Percentiles rank a stretch among this genome's conserved stretches.
These are phyloP conservation scores for Huntiella moniliformis DNA, from an alignment of 2,329 filamentous ascomycete species.

Conservation along the genomic window DNA sequence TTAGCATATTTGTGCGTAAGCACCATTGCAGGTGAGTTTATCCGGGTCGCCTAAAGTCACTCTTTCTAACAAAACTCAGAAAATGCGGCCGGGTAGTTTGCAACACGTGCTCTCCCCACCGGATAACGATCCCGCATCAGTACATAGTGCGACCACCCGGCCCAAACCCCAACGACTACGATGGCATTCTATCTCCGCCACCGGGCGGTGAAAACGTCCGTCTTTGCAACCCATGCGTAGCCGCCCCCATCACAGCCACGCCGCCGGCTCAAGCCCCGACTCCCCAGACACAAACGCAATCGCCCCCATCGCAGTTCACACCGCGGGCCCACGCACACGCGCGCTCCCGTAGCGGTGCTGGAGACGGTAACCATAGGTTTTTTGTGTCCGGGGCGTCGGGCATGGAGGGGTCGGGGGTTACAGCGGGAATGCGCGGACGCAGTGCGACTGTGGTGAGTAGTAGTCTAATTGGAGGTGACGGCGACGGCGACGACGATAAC, in stretches of 20 bases:
- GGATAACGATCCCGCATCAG: slow-evolving; percentile 83
- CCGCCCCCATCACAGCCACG: slow-evolving; percentile 36
- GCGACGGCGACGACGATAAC: too few relatives aligned
- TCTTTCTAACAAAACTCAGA: slow-evolving; percentile 20
- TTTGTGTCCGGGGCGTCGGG: slow-evolving; percentile 6
- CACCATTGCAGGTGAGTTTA: slow-evolving; percentile 66
- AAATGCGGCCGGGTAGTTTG: slow-evolving; percentile 93
- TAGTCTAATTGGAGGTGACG: background rate
- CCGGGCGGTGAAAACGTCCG: slow-evolving; percentile 38
- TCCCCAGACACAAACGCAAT: too few relatives aligned
- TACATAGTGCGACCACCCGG: slow-evolving; percentile 71
- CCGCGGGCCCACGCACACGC: slow-evolving; percentile 25
- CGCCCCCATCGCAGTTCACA: slow-evolving; percentile 18
- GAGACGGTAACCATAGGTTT: slow-evolving; percentile 14
- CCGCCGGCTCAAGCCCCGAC: slow-evolving; percentile 23
- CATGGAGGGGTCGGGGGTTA: slow-evolving; percentile 12
- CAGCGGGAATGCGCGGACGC: slow-evolving; percentile 19
- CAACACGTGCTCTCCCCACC: slow-evolving; percentile 72
- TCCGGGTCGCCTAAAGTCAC: background rate
- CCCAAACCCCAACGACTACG: slow-evolving; percentile 6
- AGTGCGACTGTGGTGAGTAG: slow-evolving; percentile 32
- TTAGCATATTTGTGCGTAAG: slow-evolving; percentile 72
- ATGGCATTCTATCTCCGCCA: slow-evolving; percentile 2
- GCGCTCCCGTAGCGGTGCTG: slow-evolving; percentile 27
- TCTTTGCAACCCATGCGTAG: slow-evolving; percentile 43